Base-by-base conservation (phyloP, 176 grass and related monocot genomes). In the Musa troglodytarum region DNA sequence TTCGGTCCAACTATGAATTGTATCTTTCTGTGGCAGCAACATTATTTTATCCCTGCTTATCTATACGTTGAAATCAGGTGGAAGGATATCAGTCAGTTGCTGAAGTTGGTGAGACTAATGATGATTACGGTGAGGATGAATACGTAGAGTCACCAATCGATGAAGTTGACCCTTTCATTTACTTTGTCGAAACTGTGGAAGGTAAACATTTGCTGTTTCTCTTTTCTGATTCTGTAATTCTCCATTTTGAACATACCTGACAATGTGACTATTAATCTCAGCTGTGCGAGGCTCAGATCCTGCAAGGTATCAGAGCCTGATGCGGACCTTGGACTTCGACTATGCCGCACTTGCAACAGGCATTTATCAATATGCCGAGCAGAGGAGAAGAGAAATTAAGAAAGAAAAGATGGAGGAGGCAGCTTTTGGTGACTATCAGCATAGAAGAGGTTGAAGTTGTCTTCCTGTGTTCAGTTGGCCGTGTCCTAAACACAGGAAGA, bases 111-210 rank as follows among this genome's bases (percentile, higher is more conserved):
- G 86, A 97, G 10, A 86, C 87, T 0, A 90, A 97, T 68, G 93
- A 97, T 26, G 93, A 89, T 81, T 92, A 83, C 74, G 88, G 81
- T 63, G 85, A 87, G 26, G 78, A 81, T 0, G 94, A 97, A 72
- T 90, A 97, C 34, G 8, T 92, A 25, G 84, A 88, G 53, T 90
- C 90, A 28, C 94, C 94, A 23, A 93, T 97, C 54, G 94, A 97
- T 85, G 94, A 91, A 74, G 88, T 97, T 54, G 94, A 97, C 50
- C 94, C 88, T 1, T 93, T 97, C 81, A 87, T 97, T 76, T 97
- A 93, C 69, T 97, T 97, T 82, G 84, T 97, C 21, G 94, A 93
- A 79, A 85, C 78, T 1, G 53, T 93, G 55, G 86, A 97, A 85
- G 94, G 94, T 97, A 21, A 52, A 65, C 29, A 34, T 34, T 34